phyloP scores from a whole-genome alignment of 1,284 basidiomycete species.

The Golubevia pallescens region DNA sequence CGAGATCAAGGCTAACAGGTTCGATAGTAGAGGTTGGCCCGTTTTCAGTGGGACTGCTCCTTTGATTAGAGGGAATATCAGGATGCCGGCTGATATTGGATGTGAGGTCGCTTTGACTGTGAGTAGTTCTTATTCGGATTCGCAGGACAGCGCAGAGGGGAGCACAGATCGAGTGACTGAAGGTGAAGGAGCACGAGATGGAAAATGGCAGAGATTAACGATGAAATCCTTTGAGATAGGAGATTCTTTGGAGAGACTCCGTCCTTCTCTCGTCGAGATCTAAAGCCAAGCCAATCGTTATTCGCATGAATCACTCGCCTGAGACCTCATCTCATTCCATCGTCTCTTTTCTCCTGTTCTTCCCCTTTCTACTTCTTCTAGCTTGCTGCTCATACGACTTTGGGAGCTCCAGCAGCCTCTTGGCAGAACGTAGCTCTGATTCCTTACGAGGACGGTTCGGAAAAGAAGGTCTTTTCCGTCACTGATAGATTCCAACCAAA shows the following conservation, averaged over 20 bases:
- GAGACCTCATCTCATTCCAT: not conserved
- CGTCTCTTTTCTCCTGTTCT: not conserved
- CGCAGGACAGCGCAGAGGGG: too few relatives aligned
- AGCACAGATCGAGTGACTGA: too few relatives aligned
- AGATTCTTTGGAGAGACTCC: too few relatives aligned
- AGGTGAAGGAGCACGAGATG: too few relatives aligned
- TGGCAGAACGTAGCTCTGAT: slow-evolving; percentile 48
- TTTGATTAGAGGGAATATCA: slow-evolving; percentile 26
- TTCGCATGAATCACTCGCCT: too few relatives aligned
- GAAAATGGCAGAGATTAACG: too few relatives aligned
- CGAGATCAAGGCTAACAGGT: slow-evolving; percentile 36
- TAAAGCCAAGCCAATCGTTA: too few relatives aligned
- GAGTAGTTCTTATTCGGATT: slow-evolving; percentile 6
- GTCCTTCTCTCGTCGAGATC: too few relatives aligned
- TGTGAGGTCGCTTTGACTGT: slow-evolving; percentile 44
- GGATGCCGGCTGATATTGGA: slow-evolving; percentile 28
- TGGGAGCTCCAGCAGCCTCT: slow-evolving; percentile 42
- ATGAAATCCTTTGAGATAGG: too few relatives aligned
- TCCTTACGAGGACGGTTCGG: slow-evolving; percentile 27
- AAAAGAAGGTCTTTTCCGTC: slow-evolving; percentile 38
- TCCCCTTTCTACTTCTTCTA: slow-evolving; percentile 3
- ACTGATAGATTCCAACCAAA: slow-evolving; percentile 30
- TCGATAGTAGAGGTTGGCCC: slow-evolving; percentile 47
- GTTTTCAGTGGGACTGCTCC: slow-evolving; percentile 36
- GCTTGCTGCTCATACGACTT: slow-evolving; percentile 46